These are phyloP conservation scores for Termitomyces sp. DNA, from an alignment of 768 basidiomycete genomes.

Conservation along the genomic window DNA sequence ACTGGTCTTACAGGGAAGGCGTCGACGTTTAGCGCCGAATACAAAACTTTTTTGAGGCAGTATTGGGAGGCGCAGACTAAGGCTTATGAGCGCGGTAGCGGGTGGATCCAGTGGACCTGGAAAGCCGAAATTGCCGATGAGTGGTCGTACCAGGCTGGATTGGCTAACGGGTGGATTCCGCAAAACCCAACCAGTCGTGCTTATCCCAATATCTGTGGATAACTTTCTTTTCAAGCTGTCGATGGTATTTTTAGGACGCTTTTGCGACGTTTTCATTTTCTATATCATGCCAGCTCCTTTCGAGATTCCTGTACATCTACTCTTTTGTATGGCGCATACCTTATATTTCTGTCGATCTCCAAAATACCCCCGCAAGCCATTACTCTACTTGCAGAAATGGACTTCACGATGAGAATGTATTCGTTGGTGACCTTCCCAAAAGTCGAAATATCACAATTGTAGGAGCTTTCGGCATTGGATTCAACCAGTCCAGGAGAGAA, in stretches of 20 bases:
- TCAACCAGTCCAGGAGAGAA: background rate
- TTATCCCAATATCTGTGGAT: conserved; percentile 64
- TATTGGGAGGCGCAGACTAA: conserved; percentile 83
- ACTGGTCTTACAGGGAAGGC: conserved; percentile 64
- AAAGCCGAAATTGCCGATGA: conserved; percentile 80
- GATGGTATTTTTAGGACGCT: background rate
- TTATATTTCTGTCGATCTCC: background rate
- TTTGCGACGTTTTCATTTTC: background rate
- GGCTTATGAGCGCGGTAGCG: conserved; percentile 59
- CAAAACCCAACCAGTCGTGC: conserved; percentile 36
- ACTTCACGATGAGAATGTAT: background rate
- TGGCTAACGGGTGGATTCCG: conserved; percentile 83
- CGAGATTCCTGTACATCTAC: background rate
- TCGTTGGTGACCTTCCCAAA: background rate
- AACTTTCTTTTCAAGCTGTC: background rate
- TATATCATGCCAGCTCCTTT: background rate
- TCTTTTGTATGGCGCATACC: background rate
- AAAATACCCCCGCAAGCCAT: background rate
- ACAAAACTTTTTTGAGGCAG: conserved; percentile 78
- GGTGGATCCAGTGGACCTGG: conserved; percentile 85
- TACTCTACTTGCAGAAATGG: background rate
- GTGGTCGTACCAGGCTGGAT: conserved; percentile 84
- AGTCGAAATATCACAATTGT: background rate
- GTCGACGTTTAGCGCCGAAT: conserved; percentile 63
- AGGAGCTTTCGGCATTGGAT: background rate